Evolutionary conservation across 768 basidiomycete genomes (phyloP), one percentile per base, ranked within the genome.

Genomic region (Podaxis sp.): DNA sequence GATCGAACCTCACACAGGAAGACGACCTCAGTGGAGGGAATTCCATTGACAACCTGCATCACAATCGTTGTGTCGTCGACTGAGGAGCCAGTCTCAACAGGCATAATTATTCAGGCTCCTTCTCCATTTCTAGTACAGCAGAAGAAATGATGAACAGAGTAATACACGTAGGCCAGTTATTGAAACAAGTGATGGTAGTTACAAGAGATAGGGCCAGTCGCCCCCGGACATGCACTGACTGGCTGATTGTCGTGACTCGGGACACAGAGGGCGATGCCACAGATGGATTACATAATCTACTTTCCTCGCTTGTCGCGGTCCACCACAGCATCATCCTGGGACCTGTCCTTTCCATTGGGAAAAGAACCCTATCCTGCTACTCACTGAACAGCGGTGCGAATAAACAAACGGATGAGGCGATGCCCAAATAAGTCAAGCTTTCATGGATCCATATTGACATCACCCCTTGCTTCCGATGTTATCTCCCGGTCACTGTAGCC

Each of bases 401-500:
- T 37, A 17, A 36, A 49, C 43, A 22, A 57, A 47, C 43, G 7
- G 57, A 58, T 58, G 57, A 49, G 40, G 38, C 55, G 46, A 49
- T 58, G 43, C 25, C 57, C 43, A 49, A 55, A 57, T 46, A 49
- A 49, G 33, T 36, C 55, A 46, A 24, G 24, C 55, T 57, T 57
- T 27, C 57, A 58, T 29, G 57, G 19, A 58, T 37, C 43, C 46
- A 58, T 58, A 33, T 37, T 58, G 57, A 58, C 57, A 58, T 58
- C 57, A 58, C 57, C 57, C 57, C 57, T 57, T 58, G 29, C 57
- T 36, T 58, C 57, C 57, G 46, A 58, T 58, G 57, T 50, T 58
- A 58, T 58, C 57, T 57, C 57, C 24, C 33, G 7, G 37, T 33
- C 36, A 5, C 57, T 40, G 57, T 13, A 24, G 55, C 22, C 27